Evolutionary conservation across 1,284 basidiomycete species (phyloP).

Genomic region (Naganishia cerealis): DNA sequence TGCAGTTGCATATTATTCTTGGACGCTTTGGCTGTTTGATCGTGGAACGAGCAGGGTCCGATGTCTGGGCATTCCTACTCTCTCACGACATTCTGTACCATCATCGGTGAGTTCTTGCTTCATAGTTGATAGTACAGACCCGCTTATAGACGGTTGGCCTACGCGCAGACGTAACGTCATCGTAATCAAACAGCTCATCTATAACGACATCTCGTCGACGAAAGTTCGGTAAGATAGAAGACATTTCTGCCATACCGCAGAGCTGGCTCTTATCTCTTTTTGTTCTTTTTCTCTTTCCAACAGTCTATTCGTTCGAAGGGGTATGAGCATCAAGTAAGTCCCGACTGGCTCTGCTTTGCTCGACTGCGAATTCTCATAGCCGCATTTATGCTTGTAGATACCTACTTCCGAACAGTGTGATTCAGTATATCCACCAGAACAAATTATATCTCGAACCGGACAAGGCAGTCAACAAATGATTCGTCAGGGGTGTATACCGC

Average conservation of each 20-base stretch:
- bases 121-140: neutral
- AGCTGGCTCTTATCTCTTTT: neutral
- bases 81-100: conserved; percentile 61
- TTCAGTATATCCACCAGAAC: conserved; percentile 88
- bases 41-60: conserved; percentile 90
- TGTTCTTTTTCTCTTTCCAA: conserved; percentile 19
- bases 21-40: conserved; percentile 92
- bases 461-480: conserved; percentile 25
- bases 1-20: conserved; percentile 88
- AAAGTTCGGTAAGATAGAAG: conserved; percentile 64
- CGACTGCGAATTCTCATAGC: neutral
- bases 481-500: neutral
- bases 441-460: conserved; percentile 52
- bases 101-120: conserved; percentile 48
- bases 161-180: conserved; percentile 73
- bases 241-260: neutral
- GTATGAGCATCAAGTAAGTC: conserved; percentile 75
- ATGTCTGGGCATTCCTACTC: conserved; percentile 67
- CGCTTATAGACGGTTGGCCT: conserved; percentile 4
- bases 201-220: conserved; percentile 96
- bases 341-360: neutral
- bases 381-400: conserved; percentile 60
- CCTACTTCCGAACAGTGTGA: conserved; percentile 84
- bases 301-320: conserved; percentile 83
- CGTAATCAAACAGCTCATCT: conserved; percentile 91